Base-by-base conservation (phyloP, 192 early-diverging fungal genomes). In the Obelidium mucronatum region DNA sequence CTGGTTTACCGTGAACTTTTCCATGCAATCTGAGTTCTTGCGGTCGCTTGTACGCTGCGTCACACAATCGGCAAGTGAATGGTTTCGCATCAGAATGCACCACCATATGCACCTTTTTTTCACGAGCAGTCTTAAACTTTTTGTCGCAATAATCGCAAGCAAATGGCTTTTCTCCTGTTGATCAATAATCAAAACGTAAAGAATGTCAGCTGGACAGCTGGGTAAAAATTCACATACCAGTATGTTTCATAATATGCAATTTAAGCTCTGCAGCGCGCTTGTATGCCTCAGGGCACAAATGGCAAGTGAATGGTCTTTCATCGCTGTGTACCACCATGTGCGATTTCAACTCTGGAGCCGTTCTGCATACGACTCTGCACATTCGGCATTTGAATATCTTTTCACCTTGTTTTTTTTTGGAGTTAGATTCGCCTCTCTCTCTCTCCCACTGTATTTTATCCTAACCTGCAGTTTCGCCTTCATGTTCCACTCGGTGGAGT, bases 251-350 rank as follows among this genome's bases (percentile, higher is more conserved):
- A 13, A 59, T 40, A 35, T 72, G 69, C 31, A 72, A 35, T 13
- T 59, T 35, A 17, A 72, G 69, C 31, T 72, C 37, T 36, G 69
- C 34, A n/a, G n/a, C n/a, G n/a, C 69, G 69, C 36, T 72, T 72
- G 24, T 24, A 72, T 13, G 53, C 35, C 24, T 13, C 33, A 19
- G 30, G 53, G 39, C 69, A 72, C 34, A 58, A 15, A 15, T 36
- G 11, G 39, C 69, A 72, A n/a, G 31, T 31, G 35, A 37, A 59
- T 8, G 69, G 69, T 36, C 37, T 11, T 55, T 59, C 54, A 37
- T 55, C 52, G 2, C 17, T 24, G 30, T 72, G 69, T n/a, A 72
- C 69, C 11, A 72, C 54, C 8, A 22, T 24, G 54, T 72, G 69
- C 31, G 28, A 34, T 40, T 40, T 55, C 13, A 72, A 54, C 30